A percentile compares a stretch with the other conserved stretches of the same genome.
These are phyloP conservation scores for Phellinidium pouzarii DNA, from an alignment of 1,284 basidiomycete species.

Conservation along the genomic window DNA sequence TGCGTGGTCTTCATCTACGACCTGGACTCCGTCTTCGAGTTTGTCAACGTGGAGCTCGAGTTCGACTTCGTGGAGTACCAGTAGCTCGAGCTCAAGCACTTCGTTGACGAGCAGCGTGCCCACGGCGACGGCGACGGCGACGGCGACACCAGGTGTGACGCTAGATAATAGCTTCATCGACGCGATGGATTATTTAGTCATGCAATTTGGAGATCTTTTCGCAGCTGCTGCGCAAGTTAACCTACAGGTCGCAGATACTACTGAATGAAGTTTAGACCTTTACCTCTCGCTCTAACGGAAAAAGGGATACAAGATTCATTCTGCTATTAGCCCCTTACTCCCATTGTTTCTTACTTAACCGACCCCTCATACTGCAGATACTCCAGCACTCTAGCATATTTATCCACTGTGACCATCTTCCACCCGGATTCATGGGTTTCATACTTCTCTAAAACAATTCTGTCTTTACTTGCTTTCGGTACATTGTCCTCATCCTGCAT, in stretches of 20 bases:
- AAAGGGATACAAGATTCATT: not conserved
- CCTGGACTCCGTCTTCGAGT: conserved; percentile 19
- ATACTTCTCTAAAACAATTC: conserved; percentile 13
- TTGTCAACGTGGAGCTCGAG: conserved; percentile 17
- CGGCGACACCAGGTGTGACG: not conserved
- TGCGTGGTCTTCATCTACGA: conserved; percentile 17
- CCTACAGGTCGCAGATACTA: conserved; percentile 4
- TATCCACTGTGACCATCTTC: not conserved
- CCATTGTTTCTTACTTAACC: no score
- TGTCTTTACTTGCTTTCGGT: conserved; percentile 13
- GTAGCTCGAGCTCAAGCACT: conserved; percentile 1
- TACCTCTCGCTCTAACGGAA: not conserved
- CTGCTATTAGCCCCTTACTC: not conserved
- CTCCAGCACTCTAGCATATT: not conserved
- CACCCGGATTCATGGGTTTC: not conserved
- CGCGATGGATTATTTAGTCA: not conserved
- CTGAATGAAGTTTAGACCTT: not conserved
- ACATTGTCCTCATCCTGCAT: not conserved
- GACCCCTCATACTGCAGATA: no score
- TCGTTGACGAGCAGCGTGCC: not conserved
- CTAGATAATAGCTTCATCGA: conserved; percentile 10
- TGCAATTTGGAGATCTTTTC: conserved; percentile 15
- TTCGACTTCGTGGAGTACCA: conserved; percentile 18
- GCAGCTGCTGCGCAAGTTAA: conserved; percentile 11
- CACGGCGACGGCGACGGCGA: conserved; percentile 9